Evolutionary conservation across 2,329 filamentous ascomycete genomes (phyloP), one percentile per base, ranked within the genome.

Genomic region (Coniella lustricola): DNA sequence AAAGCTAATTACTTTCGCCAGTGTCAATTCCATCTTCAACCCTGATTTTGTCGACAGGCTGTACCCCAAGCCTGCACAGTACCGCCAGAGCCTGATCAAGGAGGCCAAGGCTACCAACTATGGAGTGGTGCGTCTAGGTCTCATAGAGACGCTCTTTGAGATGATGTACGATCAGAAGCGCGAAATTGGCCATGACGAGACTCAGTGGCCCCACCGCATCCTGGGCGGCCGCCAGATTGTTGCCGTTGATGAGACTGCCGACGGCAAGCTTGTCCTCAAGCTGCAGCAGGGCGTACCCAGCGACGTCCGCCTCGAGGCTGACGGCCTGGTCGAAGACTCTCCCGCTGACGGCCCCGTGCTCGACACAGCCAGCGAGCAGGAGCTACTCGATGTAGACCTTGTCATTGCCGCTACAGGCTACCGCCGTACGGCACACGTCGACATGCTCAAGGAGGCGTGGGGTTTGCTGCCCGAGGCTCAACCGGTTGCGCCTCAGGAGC

Each of bases 11-110:
- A 5, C 10, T 29, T 29, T 10, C n/a, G 32, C n/a, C 55, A 90
- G 87, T 60, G 90, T 97, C 59, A 97, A 97, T 66, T 90, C 93
- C 60, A 87, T 97, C 62, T 97, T 97, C 74, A 90, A 97, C 69
- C 91, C 91, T 1, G 82, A 85, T 31, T 85, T 84, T 51, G 82
- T 95, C 25, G 86, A 95, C 63, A 74, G 74, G 38, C 79, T 95
- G 57, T 96, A 82, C 70, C 71, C 78, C 42, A 81, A 84, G 56
- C 72, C 84, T 0, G 69, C 82, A 1, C 71, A 74, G 38, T 73
- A 82, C 53, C 85, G 90, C 42, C 70, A 75, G 50, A 65, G 67
- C 53, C 62, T 80, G 29, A 63, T 95, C 44, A 69, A 74, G 14
- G 81, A 82, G 45, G 87, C 94, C 57, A 84, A 85, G 51, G 82